These are phyloP conservation scores for Ogataea pini DNA, from an alignment of 805 yeast species.

Conservation along the genomic window DNA sequence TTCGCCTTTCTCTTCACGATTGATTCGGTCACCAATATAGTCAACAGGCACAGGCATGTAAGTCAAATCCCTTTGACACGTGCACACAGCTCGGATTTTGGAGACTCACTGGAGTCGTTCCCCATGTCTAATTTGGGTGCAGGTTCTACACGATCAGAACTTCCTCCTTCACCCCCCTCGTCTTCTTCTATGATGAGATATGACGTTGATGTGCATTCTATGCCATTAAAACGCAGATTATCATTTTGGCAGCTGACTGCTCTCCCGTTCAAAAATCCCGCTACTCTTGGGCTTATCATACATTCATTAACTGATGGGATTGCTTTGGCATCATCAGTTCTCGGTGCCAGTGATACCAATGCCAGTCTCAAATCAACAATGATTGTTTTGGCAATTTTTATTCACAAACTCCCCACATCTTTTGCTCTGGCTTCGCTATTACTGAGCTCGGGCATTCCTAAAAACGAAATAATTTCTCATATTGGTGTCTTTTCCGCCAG, in stretches of 20 bases:
- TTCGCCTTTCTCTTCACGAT: conserved; percentile 53
- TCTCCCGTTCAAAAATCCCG: conserved; percentile 43
- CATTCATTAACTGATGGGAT: conserved; percentile 76
- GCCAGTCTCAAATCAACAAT: conserved; percentile 29
- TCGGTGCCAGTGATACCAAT: conserved; percentile 27
- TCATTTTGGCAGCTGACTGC: conserved; percentile 17
- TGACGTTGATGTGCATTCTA: neutral
- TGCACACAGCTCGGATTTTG: neutral
- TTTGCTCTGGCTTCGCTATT: conserved; percentile 64
- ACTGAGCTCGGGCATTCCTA: conserved; percentile 36
- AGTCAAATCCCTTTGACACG: neutral
- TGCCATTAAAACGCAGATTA: conserved; percentile 2
- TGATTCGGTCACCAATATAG: conserved; percentile 36
- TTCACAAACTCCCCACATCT: conserved; percentile 76
- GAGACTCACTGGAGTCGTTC: conserved; percentile 2
- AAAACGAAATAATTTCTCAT: conserved; percentile 43
- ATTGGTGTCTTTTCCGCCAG: conserved; percentile 53
- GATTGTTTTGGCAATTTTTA: conserved; percentile 59
- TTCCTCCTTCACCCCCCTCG: conserved; percentile 12
- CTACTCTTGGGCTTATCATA: conserved; percentile 61
- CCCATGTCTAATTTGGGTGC: conserved; percentile 3
- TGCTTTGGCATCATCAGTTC: conserved; percentile 61
- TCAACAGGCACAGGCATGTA: conserved; percentile 4
- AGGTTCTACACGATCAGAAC: neutral
- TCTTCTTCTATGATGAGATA: conserved; percentile 5